Base-by-base conservation (phyloP, 1,139 yeast genomes). In the Citeromyces hawaiiensis region DNA sequence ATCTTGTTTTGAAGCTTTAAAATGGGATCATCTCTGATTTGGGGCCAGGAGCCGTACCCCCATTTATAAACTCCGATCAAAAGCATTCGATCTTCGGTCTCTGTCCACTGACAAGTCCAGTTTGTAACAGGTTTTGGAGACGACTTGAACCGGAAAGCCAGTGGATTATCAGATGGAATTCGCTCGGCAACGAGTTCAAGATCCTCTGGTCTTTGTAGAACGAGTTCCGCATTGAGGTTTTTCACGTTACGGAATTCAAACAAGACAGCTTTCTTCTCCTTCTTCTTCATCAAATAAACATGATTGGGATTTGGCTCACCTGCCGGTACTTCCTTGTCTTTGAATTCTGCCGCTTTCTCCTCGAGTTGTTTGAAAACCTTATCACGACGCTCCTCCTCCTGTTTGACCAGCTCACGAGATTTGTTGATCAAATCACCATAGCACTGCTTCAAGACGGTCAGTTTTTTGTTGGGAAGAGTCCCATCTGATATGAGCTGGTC, bases 41-140 rank as follows among this genome's bases (percentile, higher is more conserved):
- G 88, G 6, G 72, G 59, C 98, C 98, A 93, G 1, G 95, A 81
- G 16, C 98, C 98, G 54, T 86, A 91, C 0, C 99, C 99, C 59
- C 88, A 86, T 57, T 86, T 87, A 54, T 75, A 72, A 27, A 91
- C 83, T 47, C 99, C 99, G 35, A 83, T 75, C 46, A 93, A 59
- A 40, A 93, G 66, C 76, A 79, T 82, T 36, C 87, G 82, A 57
- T 93, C 99, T 54, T 93, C 96, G 35, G 67, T 72, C 11, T 70
- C 67, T 3, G 68, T 66, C 99, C 99, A 93, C 32, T 75, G 77
- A 52, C 95, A 85, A 42, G 76, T 72, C 99, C 99, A 93, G 35
- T 86, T 88, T 53, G 76, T 77, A 4, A 87, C 97, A 19, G 80
- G 77, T 60, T 88, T 88, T 14, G 94, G 85, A 11, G 65, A 61